A percentile compares a stretch with the other conserved stretches of the same genome.
Evolutionary conservation across 495 filamentous ascomycete species (phyloP).

Genomic region (Penicillium arizonense): DNA sequence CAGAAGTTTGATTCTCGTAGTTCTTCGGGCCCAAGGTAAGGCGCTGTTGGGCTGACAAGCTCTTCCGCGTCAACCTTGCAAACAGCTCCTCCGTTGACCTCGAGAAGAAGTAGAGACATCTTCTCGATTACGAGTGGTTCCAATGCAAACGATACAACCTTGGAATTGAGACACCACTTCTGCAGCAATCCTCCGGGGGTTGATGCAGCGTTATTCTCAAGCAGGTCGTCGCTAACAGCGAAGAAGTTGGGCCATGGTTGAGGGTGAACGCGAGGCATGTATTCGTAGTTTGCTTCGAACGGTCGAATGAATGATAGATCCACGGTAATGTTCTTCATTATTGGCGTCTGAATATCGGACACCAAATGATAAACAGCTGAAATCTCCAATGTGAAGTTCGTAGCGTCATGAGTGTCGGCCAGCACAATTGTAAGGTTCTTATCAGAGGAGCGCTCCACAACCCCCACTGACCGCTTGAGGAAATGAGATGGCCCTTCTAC

Average conservation of each 20-base stretch:
- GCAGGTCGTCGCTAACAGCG: constrained; percentile 42
- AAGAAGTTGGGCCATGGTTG: constrained; percentile 88
- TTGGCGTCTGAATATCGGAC: constrained; percentile 79
- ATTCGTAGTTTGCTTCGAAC: constrained; percentile 86
- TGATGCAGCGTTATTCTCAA: constrained; percentile 21
- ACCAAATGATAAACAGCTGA: constrained; percentile 73
- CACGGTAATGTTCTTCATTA: constrained; percentile 65
- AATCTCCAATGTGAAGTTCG: constrained; percentile 67
- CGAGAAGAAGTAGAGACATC: constrained; percentile 55
- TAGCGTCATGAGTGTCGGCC: constrained; percentile 45
- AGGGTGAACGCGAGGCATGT: constrained; percentile 71
- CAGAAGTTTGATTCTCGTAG: constrained; percentile 69
- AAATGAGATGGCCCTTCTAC: constrained; percentile 34
- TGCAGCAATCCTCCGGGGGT: constrained; percentile 68
- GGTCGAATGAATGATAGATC: constrained; percentile 73
- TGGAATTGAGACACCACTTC: constrained; percentile 72
- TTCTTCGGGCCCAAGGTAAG: constrained; percentile 56
- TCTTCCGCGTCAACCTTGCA: constrained; percentile 44
- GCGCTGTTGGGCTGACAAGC: constrained; percentile 29
- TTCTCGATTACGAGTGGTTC: constrained; percentile 68
- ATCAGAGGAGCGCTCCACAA: constrained; percentile 49
- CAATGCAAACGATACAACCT: constrained; percentile 70
- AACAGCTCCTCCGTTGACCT: constrained; percentile 51
- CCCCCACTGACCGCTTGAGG: constrained; percentile 33
- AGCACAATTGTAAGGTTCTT: constrained; percentile 33